These are phyloP conservation scores for Exophiala calicioides DNA, from an alignment of 2,329 filamentous ascomycete genomes.

Conservation along the genomic window DNA sequence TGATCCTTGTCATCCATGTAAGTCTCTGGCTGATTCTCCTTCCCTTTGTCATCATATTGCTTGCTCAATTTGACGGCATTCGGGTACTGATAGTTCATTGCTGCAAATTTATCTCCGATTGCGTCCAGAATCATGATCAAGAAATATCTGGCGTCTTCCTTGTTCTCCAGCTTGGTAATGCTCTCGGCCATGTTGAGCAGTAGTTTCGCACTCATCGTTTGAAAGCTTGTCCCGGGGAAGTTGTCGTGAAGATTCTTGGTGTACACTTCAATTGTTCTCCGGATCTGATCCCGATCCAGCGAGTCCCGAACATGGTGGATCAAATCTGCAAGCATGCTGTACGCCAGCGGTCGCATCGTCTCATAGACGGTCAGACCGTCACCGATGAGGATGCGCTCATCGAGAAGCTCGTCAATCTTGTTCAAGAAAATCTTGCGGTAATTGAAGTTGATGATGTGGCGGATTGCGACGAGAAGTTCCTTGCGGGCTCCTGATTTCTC, in stretches of 20 bases:
- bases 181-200: conserved; percentile 97
- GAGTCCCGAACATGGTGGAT: conserved; percentile 95
- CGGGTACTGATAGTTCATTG: conserved; percentile 94
- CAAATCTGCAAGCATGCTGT: conserved; percentile 96
- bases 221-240: conserved; percentile 96
- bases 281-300: conserved; percentile 86
- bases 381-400: conserved; percentile 90
- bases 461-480: conserved; percentile 90
- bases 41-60: conserved; percentile 66
- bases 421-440: conserved; percentile 91
- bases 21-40: conserved; percentile 68
- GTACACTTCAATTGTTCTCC: conserved; percentile 94
- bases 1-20: conserved; percentile 80
- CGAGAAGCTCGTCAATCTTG: conserved; percentile 92
- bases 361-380: conserved; percentile 96
- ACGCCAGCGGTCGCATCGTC: conserved; percentile 90
- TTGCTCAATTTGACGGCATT: conserved; percentile 94
- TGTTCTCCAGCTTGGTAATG: conserved; percentile 90
- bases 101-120: conserved; percentile 95
- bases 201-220: conserved; percentile 98
- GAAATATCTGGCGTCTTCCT: conserved; percentile 91
- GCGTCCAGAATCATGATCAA: conserved; percentile 96
- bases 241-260: conserved; percentile 94
- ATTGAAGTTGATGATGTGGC: conserved; percentile 99
- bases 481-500: conserved; percentile 94